Evolutionary conservation across 2,329 filamentous ascomycete genomes (phyloP).

Genomic region (Fusarium sambucinum): DNA sequence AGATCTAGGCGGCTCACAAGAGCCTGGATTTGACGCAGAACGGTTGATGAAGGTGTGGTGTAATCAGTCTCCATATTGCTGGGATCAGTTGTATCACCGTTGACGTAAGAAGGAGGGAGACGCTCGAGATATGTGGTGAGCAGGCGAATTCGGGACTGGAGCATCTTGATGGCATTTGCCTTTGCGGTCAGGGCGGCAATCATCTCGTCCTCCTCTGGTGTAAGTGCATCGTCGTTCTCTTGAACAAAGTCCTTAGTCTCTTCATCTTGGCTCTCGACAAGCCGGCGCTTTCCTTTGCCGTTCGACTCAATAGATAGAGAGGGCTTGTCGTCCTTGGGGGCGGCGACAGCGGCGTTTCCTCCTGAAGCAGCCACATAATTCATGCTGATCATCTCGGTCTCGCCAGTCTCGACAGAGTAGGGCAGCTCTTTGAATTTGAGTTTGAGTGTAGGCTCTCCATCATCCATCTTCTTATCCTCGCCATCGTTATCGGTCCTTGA

Average conservation of each 20-base stretch:
- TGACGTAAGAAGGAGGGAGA: constrained; percentile 74
- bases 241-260: constrained; percentile 44
- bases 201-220: constrained; percentile 70
- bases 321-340: constrained; percentile 60
- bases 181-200: constrained; percentile 82
- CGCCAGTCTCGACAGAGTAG: constrained; percentile 91
- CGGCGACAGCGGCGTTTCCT: constrained; percentile 77
- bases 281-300: constrained; percentile 64
- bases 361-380: constrained; percentile 90
- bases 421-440: constrained; percentile 85
- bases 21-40: constrained; percentile 89
- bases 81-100: constrained; percentile 59
- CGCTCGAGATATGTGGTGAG: constrained; percentile 81
- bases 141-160: constrained; percentile 80
- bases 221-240: constrained; percentile 61
- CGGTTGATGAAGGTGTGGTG: constrained; percentile 70
- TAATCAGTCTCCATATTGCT: constrained; percentile 53
- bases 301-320: constrained; percentile 61
- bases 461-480: constrained; percentile 80
- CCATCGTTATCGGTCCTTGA: constrained; percentile 60
- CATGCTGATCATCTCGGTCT: constrained; percentile 97
- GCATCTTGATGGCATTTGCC: constrained; percentile 92
- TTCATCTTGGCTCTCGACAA: constrained; percentile 52
- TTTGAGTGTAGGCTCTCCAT: constrained; percentile 66
- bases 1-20: constrained; percentile 86